phyloP scores from a whole-genome alignment of 805 yeast species.

The Komagataella pastoris region DNA sequence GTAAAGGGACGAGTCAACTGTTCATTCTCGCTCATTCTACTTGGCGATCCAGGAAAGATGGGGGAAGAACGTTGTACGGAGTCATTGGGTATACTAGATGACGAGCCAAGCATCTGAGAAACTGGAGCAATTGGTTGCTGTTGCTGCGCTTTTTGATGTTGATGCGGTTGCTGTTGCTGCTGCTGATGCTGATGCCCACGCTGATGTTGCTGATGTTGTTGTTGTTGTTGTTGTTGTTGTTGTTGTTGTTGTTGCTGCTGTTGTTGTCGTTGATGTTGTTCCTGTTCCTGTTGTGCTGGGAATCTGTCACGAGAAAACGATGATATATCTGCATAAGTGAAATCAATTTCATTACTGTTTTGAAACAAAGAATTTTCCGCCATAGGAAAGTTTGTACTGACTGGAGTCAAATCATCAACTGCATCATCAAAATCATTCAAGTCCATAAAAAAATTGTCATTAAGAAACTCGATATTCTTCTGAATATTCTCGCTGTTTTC shows the following conservation, averaged over 20 bases:
- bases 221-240: conserved; percentile 3
- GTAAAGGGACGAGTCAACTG: background rate
- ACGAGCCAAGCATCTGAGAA: background rate
- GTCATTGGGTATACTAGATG: background rate
- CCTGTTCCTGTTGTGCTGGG: conserved; percentile 7
- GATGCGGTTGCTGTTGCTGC: background rate
- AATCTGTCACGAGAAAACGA: conserved; percentile 2
- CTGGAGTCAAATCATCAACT: background rate
- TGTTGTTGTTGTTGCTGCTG: conserved; percentile 6
- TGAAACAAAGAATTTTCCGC: background rate
- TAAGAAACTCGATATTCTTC: background rate
- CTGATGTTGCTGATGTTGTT: too few species aligned
- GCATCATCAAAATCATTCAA: conserved; percentile 1
- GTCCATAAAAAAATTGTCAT: conserved; percentile 1
- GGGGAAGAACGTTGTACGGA: background rate
- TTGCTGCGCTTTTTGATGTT: background rate
- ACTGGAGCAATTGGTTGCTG: background rate
- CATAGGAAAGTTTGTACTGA: background rate
- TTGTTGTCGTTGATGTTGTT: conserved; percentile 1
- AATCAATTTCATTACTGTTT: conserved; percentile 19
- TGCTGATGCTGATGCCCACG: background rate
- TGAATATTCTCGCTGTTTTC: background rate
- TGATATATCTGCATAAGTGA: conserved; percentile 20
- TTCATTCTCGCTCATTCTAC: background rate
- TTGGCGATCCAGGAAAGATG: background rate